A percentile compares a stretch with the other conserved stretches of the same genome.
Conservation (phyloP, 148 eudicot species). For the Fallopia convolvulus region DNA sequence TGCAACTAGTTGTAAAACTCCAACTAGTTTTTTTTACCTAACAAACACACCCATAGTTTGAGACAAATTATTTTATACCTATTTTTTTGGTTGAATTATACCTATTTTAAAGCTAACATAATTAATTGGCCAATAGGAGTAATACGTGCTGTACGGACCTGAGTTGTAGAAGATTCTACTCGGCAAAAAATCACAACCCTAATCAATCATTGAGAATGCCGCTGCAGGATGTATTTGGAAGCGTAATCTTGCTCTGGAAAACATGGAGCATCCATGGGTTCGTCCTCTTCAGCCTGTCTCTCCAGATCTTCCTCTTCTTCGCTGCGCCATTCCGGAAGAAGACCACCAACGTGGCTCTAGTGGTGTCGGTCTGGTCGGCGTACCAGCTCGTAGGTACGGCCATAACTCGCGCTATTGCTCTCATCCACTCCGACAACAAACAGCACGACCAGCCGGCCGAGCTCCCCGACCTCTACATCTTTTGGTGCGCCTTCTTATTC, state of each 20-base stretch:
- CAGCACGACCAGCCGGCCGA: neutral
- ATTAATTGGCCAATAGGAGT: no score
- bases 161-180: no score
- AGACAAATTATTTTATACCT: no score
- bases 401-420: neutral
- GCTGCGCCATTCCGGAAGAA: neutral
- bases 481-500: neutral
- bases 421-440: neutral
- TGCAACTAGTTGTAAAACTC: no score
- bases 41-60: no score
- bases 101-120: no score
- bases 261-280: neutral
- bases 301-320: neutral
- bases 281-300: neutral
- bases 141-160: no score
- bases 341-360: neutral
- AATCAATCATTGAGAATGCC: neutral
- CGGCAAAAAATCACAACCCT: neutral
- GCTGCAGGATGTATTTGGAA: neutral
- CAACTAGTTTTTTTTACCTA: no score
- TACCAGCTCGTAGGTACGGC: neutral
- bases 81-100: no score
- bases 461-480: neutral
- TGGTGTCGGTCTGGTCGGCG: neutral
- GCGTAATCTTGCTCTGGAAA: neutral